Evolutionary conservation across 495 filamentous ascomycete genomes (phyloP), one percentile per base, ranked within the genome.

Genomic region (Aspergillus cristatus): DNA sequence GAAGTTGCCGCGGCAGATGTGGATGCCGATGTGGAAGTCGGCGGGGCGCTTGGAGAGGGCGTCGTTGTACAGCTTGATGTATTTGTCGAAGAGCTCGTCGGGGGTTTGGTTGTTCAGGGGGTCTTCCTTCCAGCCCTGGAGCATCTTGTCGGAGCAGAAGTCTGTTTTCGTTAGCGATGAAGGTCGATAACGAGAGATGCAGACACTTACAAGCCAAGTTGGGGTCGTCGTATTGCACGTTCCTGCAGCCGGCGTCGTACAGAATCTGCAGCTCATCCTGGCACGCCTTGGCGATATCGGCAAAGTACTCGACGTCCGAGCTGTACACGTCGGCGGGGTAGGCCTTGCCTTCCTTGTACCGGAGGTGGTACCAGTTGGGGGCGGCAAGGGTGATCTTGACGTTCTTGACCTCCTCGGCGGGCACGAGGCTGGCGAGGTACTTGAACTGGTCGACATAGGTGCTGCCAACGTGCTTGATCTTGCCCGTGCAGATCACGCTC

Each of bases 1-100:
- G 58, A 86, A 87, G 65, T 88, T 91, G 34, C 84, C 84, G 35
- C 82, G 75, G 69, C 84, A 87, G 34, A 88, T 64, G 50, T 88
- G 84, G 4, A 89, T 76, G 39, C 83, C 84, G 14, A 83, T 67
- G 61, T 85, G 81, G 57, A 85, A 69, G 46, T 85, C 79, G n/a
- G 68, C 57, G 8, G 79, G 76, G 3, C 75, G 65, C 32, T 72
- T 64, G 46, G 72, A 61, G 57, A 86, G 68, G 55, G 71, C 74
- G 58, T 79, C 76, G 54, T 88, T 89, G 70, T 89, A 86, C 40
- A 83, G 70, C 41, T 68, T 66, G 58, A 89, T 81, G 58, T 88
- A 88, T 22, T 76, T 72, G 39, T 84, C 77, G 31, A 89, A 72
- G 32, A 84, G 71, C 34, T 76, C 71, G 18, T 85, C 78, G 31